phyloP scores from a whole-genome alignment of 148 eudicot species.

The Oxyria digyna region DNA sequence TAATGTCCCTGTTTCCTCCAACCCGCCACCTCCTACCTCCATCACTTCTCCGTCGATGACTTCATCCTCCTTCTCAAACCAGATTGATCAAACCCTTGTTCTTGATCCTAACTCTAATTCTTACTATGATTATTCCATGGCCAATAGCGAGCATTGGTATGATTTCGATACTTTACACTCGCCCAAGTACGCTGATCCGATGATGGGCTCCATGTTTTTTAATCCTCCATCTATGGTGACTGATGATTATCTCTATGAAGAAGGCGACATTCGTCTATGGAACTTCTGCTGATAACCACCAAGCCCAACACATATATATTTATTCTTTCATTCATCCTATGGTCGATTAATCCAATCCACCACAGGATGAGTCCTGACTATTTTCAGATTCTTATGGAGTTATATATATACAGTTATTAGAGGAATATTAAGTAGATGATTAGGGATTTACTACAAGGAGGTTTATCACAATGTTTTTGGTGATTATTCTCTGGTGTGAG shows the following conservation, averaged over 20 bases:
- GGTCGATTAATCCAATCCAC: not conserved
- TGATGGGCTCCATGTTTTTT: slow-evolving; percentile 36
- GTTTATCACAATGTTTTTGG: not conserved
- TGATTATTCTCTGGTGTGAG: slow-evolving; percentile 4
- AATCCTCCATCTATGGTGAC: slow-evolving; percentile 25
- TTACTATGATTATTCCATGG: slow-evolving; percentile 3
- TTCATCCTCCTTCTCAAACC: slow-evolving; percentile 14
- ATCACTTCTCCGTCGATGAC: not conserved
- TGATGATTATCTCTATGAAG: slow-evolving; percentile 44
- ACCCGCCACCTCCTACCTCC: not conserved
- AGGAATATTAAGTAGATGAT: not conserved
- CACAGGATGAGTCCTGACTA: not conserved
- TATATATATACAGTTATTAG: not conserved
- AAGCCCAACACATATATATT: too few relatives aligned
- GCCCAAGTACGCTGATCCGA: slow-evolving; percentile 38
- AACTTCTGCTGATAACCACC: slow-evolving; percentile 59
- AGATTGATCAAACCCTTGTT: slow-evolving; percentile 15
- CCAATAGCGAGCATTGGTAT: slow-evolving; percentile 29
- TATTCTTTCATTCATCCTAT: not conserved
- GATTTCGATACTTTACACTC: slow-evolving; percentile 28
- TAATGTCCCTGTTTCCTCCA: not conserved
- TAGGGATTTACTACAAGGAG: not conserved
- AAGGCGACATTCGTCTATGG: slow-evolving; percentile 63
- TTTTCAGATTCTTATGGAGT: not conserved
- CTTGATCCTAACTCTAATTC: not conserved